These are phyloP conservation scores for Asterella californica DNA, from an alignment of 225 moss, liverwort and hornwort genomes.

Conservation along the genomic window DNA sequence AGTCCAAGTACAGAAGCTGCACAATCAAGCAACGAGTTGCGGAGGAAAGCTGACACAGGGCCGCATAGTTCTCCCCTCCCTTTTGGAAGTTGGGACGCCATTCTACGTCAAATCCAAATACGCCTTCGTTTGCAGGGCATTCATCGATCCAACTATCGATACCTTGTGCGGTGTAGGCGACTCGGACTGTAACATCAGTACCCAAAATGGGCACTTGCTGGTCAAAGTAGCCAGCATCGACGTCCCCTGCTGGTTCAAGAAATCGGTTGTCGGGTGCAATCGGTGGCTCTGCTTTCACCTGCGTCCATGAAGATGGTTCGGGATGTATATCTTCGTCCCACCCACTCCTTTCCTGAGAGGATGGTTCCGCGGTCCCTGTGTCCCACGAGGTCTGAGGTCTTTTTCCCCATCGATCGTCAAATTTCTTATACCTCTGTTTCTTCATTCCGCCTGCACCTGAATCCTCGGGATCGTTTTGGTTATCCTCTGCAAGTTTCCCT, in stretches of 20 bases:
- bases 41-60: slow-evolving; percentile 76
- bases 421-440: background rate
- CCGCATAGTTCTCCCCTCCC: slow-evolving; percentile 73
- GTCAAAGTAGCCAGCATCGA: slow-evolving; percentile 58
- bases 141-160: slow-evolving; percentile 74
- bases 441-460: slow-evolving; percentile 1
- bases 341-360: background rate
- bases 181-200: slow-evolving; percentile 61
- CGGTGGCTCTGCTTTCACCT: background rate
- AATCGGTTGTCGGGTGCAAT: background rate
- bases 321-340: slow-evolving; percentile 2
- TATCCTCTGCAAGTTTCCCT: background rate
- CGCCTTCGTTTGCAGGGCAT: slow-evolving; percentile 42
- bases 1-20: slow-evolving; percentile 76
- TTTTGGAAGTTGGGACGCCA: slow-evolving; percentile 84
- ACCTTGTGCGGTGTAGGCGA: slow-evolving; percentile 69
- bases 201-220: slow-evolving; percentile 61
- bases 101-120: slow-evolving; percentile 76
- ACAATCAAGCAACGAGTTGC: slow-evolving; percentile 68
- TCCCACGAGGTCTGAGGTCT: background rate
- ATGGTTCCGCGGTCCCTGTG: background rate
- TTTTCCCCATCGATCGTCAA: background rate
- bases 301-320: background rate
- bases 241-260: background rate
- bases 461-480: background rate